Evolutionary conservation across 2,329 filamentous ascomycete genomes (phyloP).

Genomic region (Stachybotrys elegans): DNA sequence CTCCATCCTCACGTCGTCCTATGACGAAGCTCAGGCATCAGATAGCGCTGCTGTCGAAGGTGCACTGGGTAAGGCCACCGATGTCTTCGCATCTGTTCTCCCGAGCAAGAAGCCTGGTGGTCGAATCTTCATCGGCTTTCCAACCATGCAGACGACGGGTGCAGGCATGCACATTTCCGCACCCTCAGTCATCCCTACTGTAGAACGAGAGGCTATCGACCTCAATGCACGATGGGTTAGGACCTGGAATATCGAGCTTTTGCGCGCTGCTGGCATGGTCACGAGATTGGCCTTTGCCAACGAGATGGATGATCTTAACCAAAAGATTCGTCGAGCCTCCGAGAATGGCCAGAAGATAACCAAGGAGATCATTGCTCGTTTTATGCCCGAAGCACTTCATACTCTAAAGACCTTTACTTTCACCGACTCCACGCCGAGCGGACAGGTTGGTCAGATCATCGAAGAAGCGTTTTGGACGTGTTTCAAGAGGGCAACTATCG

Average conservation of each 20-base stretch:
- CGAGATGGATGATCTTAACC: conserved; percentile 75
- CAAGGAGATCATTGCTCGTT: conserved; percentile 58
- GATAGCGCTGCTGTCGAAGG: conserved; percentile 41
- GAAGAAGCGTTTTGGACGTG: conserved; percentile 97
- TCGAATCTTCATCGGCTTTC: conserved; percentile 94
- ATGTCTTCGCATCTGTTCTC: conserved; percentile 86
- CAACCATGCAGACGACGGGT: conserved; percentile 94
- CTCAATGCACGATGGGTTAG: conserved; percentile 92
- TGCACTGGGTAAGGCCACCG: conserved; percentile 52
- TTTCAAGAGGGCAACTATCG: conserved; percentile 74
- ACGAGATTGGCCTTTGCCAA: conserved; percentile 81
- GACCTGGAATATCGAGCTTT: conserved; percentile 91
- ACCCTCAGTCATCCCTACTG: conserved; percentile 92
- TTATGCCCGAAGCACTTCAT: conserved; percentile 76
- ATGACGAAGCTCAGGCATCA: conserved; percentile 70
- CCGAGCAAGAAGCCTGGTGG: conserved; percentile 78
- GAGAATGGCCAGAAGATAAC: conserved; percentile 48
- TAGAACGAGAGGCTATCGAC: conserved; percentile 95
- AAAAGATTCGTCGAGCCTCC: conserved; percentile 47
- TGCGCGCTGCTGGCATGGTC: conserved; percentile 85
- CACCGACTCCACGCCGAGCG: conserved; percentile 82
- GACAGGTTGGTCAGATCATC: conserved; percentile 76
- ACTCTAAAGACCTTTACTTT: conserved; percentile 85
- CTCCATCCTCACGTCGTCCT: conserved; percentile 85
- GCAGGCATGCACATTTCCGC: conserved; percentile 92